Conservation (phyloP, 495 filamentous ascomycete genomes). For the Aspergillus sclerotiicarbonarius region DNA sequence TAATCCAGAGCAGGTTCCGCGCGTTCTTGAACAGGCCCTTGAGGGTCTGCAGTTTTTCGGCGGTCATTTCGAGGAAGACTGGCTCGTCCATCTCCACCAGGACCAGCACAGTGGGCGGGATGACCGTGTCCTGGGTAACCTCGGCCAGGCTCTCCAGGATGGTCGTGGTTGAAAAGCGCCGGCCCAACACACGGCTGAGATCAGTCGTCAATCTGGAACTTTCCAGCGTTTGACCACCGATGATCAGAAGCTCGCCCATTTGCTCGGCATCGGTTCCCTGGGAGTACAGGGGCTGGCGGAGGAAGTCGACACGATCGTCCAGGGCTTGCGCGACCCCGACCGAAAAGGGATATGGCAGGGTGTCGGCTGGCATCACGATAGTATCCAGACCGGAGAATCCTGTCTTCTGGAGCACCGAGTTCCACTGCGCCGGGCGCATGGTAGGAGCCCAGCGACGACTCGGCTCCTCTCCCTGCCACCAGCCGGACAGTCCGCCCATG, state of each 20-base stretch:
- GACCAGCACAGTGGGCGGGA: conserved; percentile 26
- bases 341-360: conserved; percentile 19
- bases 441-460: too few species aligned
- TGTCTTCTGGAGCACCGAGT: conserved; percentile 28
- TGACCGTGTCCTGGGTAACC: too few species aligned
- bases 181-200: too few species aligned
- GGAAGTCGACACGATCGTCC: conserved; percentile 27
- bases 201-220: too few species aligned
- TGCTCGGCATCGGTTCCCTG: too few species aligned
- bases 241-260: too few species aligned
- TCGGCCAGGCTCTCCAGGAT: not conserved
- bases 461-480: too few species aligned
- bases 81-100: conserved; percentile 43
- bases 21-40: conserved; percentile 25
- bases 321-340: conserved; percentile 44
- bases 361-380: conserved; percentile 1
- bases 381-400: conserved; percentile 50
- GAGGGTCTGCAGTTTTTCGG: conserved; percentile 9
- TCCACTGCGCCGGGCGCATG: conserved; percentile 33
- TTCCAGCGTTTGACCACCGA: too few species aligned
- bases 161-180: not conserved
- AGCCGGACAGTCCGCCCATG: too few species aligned
- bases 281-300: conserved; percentile 21
- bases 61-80: conserved; percentile 40
- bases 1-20: conserved; percentile 40